Base-by-base conservation (phyloP, 495 filamentous ascomycete genomes). In the Copromyces sp. region DNA sequence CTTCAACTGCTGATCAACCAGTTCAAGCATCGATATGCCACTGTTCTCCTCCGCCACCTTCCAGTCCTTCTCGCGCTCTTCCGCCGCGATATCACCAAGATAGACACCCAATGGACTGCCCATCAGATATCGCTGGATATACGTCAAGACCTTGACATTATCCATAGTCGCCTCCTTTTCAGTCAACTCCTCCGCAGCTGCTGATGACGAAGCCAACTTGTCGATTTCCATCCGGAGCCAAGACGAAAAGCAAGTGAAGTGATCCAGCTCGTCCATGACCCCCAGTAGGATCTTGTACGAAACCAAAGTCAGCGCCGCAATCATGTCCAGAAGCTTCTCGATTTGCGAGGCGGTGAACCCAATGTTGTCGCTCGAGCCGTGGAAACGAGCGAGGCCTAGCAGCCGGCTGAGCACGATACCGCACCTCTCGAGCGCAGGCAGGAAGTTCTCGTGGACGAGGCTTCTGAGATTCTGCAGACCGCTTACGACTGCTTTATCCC, bases 161-260 rank as follows among this genome's bases (percentile, higher is more conserved):
- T 89, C 86, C 80, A 89, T 86, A 0, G 80, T 81, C 3, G 82
- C 84, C 72, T 89, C 87, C 76, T 85, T 88, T 68, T 88, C 87
- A 6, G 80, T 75, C 8, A 85, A 71, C 59, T 90, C 89, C 3
- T 89, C 86, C 2, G 80, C 79, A 17, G 77, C 70, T 3, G 85
- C 82, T 20, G 79, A 78, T 0, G 80, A 78, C 6, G 83, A 81
- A 2, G 86, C 83, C 53, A 87, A 82, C 44, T 83, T 83, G 74
- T 97, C 92, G 69, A 98, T 95, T 76, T 95, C 91, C 73, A 94
- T 86, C 7, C 90, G 88, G 44, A 99, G 86, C 95, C 95, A 99
- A 70, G 85, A 84, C 0, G 92, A 93, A 80, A 98, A 99, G 5
- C 88, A 86, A 9, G 82, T 75, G 77, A 97, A 99, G 68, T 94